These are phyloP conservation scores for Acorus gramineus DNA, from an alignment of 106 monocot species.

Conservation along the genomic window DNA sequence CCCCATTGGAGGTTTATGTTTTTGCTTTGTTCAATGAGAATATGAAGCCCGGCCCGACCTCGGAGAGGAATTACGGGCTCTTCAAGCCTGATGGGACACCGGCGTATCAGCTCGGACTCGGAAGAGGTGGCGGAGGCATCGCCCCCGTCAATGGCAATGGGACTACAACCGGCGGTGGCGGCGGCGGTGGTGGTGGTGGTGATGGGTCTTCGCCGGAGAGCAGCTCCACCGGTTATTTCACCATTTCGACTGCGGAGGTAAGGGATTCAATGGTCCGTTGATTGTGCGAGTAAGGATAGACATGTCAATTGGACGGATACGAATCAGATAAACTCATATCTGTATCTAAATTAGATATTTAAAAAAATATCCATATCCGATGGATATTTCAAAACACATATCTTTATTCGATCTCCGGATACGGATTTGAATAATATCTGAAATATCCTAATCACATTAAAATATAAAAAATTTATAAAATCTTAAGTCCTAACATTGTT, in stretches of 20 bases:
- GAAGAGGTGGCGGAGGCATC: neutral
- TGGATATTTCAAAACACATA: too few species aligned
- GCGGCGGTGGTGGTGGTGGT: neutral
- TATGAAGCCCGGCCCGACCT: neutral
- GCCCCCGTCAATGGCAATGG: too few species aligned
- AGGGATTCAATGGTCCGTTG: neutral
- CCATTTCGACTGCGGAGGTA: neutral
- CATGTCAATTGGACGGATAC: too few species aligned
- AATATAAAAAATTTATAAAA: too few species aligned
- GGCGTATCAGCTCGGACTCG: neutral
- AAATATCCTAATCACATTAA: too few species aligned
- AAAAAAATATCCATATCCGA: too few species aligned
- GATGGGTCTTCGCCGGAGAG: neutral
- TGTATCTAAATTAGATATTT: too few species aligned
- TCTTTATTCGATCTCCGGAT: too few species aligned
- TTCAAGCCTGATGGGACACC: neutral
- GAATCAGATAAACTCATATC: too few species aligned
- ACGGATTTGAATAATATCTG: too few species aligned
- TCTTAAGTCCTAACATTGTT: too few species aligned
- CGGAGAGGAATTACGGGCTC: neutral
- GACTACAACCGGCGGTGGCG: neutral
- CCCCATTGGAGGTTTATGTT: neutral
- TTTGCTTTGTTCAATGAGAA: neutral
- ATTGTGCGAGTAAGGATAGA: too few species aligned
- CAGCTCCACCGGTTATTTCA: neutral